Evolutionary conservation across 2,329 filamentous ascomycete species (phyloP).

Genomic region (Thielaviopsis ethacetica): DNA sequence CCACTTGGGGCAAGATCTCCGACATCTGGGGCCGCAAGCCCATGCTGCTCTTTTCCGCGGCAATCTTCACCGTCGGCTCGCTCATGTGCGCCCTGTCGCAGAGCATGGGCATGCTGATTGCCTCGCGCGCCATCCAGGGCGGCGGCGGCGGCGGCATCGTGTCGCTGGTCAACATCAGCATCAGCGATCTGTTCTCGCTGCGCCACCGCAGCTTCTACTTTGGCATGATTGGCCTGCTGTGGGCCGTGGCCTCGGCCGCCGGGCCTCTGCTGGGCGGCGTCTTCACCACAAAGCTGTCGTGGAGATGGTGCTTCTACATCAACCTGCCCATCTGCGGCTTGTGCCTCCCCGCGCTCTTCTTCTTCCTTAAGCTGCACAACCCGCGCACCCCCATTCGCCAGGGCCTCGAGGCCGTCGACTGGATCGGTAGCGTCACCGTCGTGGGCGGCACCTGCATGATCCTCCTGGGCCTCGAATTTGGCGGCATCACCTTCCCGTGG

Average conservation of each 20-base stretch:
- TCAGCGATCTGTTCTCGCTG: slow-evolving; percentile 39
- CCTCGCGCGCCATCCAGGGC: slow-evolving; percentile 38
- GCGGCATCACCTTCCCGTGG: slow-evolving; percentile 64
- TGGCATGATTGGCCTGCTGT: slow-evolving; percentile 36
- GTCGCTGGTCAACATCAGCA: slow-evolving; percentile 42
- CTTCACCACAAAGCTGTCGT: slow-evolving; percentile 46
- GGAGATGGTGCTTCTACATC: slow-evolving; percentile 57
- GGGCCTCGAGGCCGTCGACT: slow-evolving; percentile 48
- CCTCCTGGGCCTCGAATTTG: slow-evolving; percentile 72
- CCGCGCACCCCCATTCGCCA: slow-evolving; percentile 45
- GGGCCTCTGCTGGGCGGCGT: slow-evolving; percentile 54
- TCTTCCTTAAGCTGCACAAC: slow-evolving; percentile 53
- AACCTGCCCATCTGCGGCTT: slow-evolving; percentile 36
- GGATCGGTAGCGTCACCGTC: slow-evolving; percentile 39
- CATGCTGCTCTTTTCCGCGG: slow-evolving; percentile 32
- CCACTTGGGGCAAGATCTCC: slow-evolving; percentile 51
- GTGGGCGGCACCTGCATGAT: slow-evolving; percentile 72
- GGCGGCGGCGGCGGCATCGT: slow-evolving; percentile 39
- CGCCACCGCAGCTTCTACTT: slow-evolving; percentile 35
- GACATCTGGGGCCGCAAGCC: slow-evolving; percentile 44
- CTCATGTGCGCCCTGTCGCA: slow-evolving; percentile 34
- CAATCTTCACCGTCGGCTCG: slow-evolving; percentile 37
- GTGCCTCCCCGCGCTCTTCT: slow-evolving; percentile 33
- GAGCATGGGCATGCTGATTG: slow-evolving; percentile 36
- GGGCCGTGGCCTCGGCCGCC: slow-evolving; percentile 48